Conservation (phyloP, 202 grass and related monocot species). For the Panicum virgatum region DNA sequence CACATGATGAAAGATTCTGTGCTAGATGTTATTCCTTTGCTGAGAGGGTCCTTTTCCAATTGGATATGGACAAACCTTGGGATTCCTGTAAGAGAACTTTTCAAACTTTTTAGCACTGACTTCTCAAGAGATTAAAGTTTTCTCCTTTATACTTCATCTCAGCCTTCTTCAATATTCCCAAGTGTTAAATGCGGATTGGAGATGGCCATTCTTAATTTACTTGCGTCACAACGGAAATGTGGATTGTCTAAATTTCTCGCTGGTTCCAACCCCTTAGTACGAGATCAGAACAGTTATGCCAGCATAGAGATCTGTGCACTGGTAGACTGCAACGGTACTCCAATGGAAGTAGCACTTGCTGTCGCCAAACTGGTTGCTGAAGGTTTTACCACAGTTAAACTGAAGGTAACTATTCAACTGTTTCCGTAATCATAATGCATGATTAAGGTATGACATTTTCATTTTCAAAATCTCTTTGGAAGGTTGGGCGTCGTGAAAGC, state of each 20-base stretch:
- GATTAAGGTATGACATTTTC: slow-evolving; percentile 21
- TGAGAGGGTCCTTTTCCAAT: slow-evolving; percentile 77
- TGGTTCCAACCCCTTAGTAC: slow-evolving; percentile 40
- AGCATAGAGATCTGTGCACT: slow-evolving; percentile 83
- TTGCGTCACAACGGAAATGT: slow-evolving; percentile 52
- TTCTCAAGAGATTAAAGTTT: slow-evolving; percentile 29
- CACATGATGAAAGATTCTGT: slow-evolving; percentile 73
- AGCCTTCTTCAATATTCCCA: slow-evolving; percentile 91
- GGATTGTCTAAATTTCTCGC: slow-evolving; percentile 57
- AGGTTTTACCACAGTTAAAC: slow-evolving; percentile 91
- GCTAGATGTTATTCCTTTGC: slow-evolving; percentile 70
- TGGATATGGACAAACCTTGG: slow-evolving; percentile 88
- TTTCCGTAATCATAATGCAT: slow-evolving; percentile 18
- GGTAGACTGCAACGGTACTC: slow-evolving; percentile 73
- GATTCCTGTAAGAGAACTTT: slow-evolving; percentile 64
- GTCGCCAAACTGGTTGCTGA: slow-evolving; percentile 72
- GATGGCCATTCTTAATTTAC: slow-evolving; percentile 96
- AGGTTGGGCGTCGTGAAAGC: slow-evolving; percentile 79
- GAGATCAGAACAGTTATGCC: slow-evolving; percentile 45
- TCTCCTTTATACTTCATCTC: slow-evolving; percentile 20
- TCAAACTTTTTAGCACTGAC: slow-evolving; percentile 31
- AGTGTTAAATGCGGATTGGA: slow-evolving; percentile 88
- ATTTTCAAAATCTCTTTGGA: slow-evolving; percentile 26
- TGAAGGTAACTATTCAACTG: slow-evolving; percentile 64
- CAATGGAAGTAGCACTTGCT: slow-evolving; percentile 73